Conservation (phyloP, 192 early-diverging fungal genomes). For the Coemansia brasiliensis region DNA sequence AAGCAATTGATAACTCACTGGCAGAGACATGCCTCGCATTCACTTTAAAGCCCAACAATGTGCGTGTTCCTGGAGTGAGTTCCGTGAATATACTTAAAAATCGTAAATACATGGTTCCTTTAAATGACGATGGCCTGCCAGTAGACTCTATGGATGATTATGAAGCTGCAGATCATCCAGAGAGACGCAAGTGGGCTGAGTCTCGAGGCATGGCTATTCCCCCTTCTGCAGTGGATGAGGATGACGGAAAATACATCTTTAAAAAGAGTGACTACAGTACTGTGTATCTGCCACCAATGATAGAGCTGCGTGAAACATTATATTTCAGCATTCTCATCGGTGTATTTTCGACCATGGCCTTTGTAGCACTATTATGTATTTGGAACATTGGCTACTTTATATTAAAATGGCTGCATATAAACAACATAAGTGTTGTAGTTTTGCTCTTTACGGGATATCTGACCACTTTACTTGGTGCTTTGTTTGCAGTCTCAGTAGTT, state of each 20-base stretch:
- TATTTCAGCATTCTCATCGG: neutral
- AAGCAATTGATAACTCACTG: neutral
- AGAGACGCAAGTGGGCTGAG: neutral
- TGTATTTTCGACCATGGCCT: too few species aligned
- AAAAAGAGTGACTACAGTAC: slow-evolving; percentile 8
- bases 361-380: too few species aligned
- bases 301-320: neutral
- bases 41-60: slow-evolving; percentile 8
- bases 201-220: neutral
- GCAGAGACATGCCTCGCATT: neutral
- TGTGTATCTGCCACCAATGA: slow-evolving; percentile 5
- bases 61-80: neutral
- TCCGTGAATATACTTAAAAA: neutral
- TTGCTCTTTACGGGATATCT: too few species aligned
- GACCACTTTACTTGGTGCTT: neutral
- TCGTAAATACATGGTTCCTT: neutral
- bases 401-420: too few species aligned
- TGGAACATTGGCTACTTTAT: too few species aligned
- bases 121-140: slow-evolving; percentile 2
- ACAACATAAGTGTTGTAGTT: too few species aligned
- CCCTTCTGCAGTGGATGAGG: neutral
- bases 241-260: neutral
- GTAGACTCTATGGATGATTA: slow-evolving; percentile 10
- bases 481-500: neutral
- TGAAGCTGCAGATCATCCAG: slow-evolving; percentile 9